Base-by-base conservation (phyloP, 768 basidiomycete genomes). In the Cyathus striatus region DNA sequence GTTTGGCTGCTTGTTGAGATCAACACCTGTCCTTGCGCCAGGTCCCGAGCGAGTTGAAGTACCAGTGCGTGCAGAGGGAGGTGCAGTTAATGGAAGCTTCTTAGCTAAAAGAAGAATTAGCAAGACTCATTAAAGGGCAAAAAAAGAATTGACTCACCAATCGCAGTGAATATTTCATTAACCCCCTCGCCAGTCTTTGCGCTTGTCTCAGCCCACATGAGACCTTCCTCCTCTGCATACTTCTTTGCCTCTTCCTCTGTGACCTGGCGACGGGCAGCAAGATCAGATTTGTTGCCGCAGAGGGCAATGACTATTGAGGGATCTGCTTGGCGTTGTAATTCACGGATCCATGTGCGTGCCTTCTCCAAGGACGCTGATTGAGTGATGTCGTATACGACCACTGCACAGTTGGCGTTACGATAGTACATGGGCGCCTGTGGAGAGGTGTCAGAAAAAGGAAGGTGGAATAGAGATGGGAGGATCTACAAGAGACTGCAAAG, bases 361-460 rank as follows among this genome's bases (percentile, higher is more conserved):
- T 95, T 96, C 70, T 95, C 90, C 49, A 95, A 79, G 2, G 94
- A 95, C 18, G 90, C 75, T 6, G 85, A 60, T 59, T 91, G 87
- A 32, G 96, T 98, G 62, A 99, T 94, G 65, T 99, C 96, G 61
- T 92, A 95, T 17, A 93, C 91, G 37, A 93, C 92, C 21, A 95
- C 89, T 20, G 92, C 91, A 55, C 90, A 92, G 57, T 93, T 88
- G 57, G 90, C 90, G 51, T 91, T 91, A 51, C 91, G 85, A 66
- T 96, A 96, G 71, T 95, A 95, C 92, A 94, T 95, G 43, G 90
- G 92, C 26, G 90, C 90, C 81, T 91, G 41, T 34, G 30, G 24
- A 41, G 25, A 36, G 43, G 16, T 44, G 41, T 45, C 40, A 20
- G 48, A 47, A 37, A 24, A 40, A 16, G 30, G 35, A 30, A 39